Evolutionary conservation across 495 filamentous ascomycete species (phyloP), one percentile per base, ranked within the genome.

Genomic region (Aspergillus cavernicola): DNA sequence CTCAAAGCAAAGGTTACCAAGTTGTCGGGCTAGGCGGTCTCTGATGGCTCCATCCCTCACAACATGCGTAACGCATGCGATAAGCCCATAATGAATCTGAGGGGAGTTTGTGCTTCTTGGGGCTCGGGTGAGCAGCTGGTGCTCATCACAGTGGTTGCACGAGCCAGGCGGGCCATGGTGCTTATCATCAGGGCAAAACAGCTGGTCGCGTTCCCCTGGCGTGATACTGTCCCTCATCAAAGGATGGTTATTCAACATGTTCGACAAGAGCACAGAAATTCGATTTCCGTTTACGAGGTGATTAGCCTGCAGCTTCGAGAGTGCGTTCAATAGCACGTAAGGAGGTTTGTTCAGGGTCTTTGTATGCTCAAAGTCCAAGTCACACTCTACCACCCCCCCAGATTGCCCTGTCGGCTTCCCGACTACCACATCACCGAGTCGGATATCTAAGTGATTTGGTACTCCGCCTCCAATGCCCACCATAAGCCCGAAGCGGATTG

Each of bases 11-110:
- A 47, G 31, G 9, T 23, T 15, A 3, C 41, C 41, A 2, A 6
- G 19, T 19, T 9, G 11, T 7, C 9, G 24, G 7, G 22, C n/a
- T 11, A 45, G 13, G 5, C 26, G 16, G 41, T 45, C 41, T 45
- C 41, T 11, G n/a, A 24, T 45, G 6, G 23, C 2, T 1, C 41
- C 61, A 37, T 51, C 16, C 20, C 53, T 57, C 18, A 64, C 56
- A 1, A 61, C 51, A 43, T 50, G 50, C 13, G 58, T 58, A 36
- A 45, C 55, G 0, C 58, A 64, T 0, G 61, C 61, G 23, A 64
- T 51, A 6, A 37, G 4, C 3, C 61, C 61, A 38, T 61, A 61
- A 40, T 64, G 61, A 26, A 61, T 19, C 15, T 18, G 20, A 2
- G 49, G 31, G 11, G 31, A 33, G 11, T n/a, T 33, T 9, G 6